A percentile compares a stretch with the other conserved stretches of the same genome.
Conservation (phyloP, 2,329 filamentous ascomycete species). For the Hansfordia pulvinata region DNA sequence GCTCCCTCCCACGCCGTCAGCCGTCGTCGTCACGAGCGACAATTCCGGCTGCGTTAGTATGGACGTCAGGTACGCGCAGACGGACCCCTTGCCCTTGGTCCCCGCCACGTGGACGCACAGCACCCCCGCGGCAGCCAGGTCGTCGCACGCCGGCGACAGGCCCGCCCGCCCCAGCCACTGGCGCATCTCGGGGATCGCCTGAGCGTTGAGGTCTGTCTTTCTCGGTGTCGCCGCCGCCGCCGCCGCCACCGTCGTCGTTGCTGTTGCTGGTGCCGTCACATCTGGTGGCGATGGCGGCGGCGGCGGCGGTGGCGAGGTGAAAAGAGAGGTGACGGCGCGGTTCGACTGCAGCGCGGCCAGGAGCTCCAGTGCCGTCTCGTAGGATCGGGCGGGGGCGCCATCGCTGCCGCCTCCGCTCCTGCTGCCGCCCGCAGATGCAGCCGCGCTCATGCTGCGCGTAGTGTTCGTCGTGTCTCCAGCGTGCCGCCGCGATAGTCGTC, state of each 20-base stretch:
- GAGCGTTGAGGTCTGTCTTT: constrained; percentile 47
- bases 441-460: too few species aligned
- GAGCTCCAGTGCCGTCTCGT: constrained; percentile 56
- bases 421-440: too few species aligned
- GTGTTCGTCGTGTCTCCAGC: too few species aligned
- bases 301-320: too few species aligned
- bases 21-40: too few species aligned
- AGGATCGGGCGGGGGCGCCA: constrained; percentile 23
- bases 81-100: constrained; percentile 89
- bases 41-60: constrained; percentile 49
- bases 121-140: constrained; percentile 24
- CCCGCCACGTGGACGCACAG: constrained; percentile 71
- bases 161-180: constrained; percentile 65
- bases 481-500: too few species aligned
- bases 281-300: too few species aligned
- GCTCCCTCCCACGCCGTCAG: too few species aligned
- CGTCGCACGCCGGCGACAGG: constrained; percentile 36
- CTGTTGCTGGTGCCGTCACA: constrained; percentile 39
- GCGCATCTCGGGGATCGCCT: constrained; percentile 69
- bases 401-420: too few species aligned
- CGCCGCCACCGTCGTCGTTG: too few species aligned
- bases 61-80: constrained; percentile 69
- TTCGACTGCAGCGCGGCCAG: constrained; percentile 73
- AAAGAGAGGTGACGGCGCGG: constrained; percentile 45
- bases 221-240: too few species aligned